Percentiles rank a stretch among this genome's conserved stretches.
These are phyloP conservation scores for Claviceps africana DNA, from an alignment of 2,329 filamentous ascomycete species.

Conservation along the genomic window DNA sequence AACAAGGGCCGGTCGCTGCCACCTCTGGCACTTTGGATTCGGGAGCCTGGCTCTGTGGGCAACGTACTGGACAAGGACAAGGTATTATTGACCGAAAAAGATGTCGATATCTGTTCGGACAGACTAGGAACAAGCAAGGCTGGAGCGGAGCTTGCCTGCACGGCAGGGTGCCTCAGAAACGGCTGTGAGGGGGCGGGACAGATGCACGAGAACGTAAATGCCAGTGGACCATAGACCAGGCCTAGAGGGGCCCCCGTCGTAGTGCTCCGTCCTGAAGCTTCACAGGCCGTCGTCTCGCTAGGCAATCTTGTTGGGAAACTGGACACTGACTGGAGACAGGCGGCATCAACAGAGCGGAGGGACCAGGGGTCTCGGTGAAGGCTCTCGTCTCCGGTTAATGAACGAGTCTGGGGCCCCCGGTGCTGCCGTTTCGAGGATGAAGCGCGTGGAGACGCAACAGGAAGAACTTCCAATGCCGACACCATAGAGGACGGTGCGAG, in stretches of 20 bases:
- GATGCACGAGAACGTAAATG: background rate
- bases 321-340: constrained; percentile 3
- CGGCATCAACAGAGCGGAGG: background rate
- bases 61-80: constrained; percentile 1
- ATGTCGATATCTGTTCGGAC: background rate
- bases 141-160: constrained; percentile 5
- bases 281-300: background rate
- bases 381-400: constrained; percentile 7
- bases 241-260: constrained; percentile 1
- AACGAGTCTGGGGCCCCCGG: constrained; percentile 6
- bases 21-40: background rate
- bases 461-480: background rate
- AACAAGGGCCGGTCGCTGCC: constrained; percentile 1
- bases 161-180: constrained; percentile 8
- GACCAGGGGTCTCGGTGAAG: constrained; percentile 5
- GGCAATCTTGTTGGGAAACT: constrained; percentile 1
- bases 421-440: constrained; percentile 8
- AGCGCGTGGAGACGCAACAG: constrained; percentile 4
- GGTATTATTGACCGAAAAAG: background rate
- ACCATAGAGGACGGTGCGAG: background rate
- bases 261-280: background rate
- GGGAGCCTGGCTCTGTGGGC: constrained; percentile 1
- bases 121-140: constrained; percentile 5
- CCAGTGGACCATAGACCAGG: constrained; percentile 2
- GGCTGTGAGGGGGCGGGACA: constrained; percentile 8